A percentile compares a stretch with the other conserved stretches of the same genome.
Conservation (phyloP, 805 yeast genomes). For the Zygoascus flipseniorum region DNA sequence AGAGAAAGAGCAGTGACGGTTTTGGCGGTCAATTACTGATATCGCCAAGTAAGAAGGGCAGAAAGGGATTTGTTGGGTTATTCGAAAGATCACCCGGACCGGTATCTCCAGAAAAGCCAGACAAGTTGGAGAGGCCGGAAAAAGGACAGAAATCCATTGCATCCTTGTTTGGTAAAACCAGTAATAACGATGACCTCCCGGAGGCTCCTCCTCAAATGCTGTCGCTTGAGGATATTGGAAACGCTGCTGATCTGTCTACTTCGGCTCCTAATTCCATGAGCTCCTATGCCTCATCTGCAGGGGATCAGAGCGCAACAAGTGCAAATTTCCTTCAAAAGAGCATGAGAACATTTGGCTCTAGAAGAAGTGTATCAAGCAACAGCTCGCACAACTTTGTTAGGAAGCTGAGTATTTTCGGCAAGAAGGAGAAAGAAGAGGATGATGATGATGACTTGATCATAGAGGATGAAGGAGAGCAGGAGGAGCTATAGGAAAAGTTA, state of each 20-base stretch:
- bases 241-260: not conserved
- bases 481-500: not conserved
- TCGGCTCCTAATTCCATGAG: not conserved
- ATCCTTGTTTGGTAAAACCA: constrained; percentile 17
- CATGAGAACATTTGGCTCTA: constrained; percentile 15
- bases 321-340: constrained; percentile 17
- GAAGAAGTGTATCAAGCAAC: constrained; percentile 1
- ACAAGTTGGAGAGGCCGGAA: not conserved
- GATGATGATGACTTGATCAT: constrained; percentile 8
- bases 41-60: not conserved
- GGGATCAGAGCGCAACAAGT: constrained; percentile 2
- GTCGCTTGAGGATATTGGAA: not conserved
- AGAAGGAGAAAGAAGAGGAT: constrained; percentile 12
- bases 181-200: constrained; percentile 8
- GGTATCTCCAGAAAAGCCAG: not conserved
- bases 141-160: constrained; percentile 14
- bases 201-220: constrained; percentile 5
- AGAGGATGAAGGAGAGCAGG: not conserved
- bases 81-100: constrained; percentile 2
- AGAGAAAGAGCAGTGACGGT: not conserved
- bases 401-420: constrained; percentile 18
- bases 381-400: constrained; percentile 16
- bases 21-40: not conserved
- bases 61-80: not conserved
- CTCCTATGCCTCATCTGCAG: not conserved